Base-by-base conservation (phyloP, 169 alveolate species). In the Plasmodium vivax region DNA sequence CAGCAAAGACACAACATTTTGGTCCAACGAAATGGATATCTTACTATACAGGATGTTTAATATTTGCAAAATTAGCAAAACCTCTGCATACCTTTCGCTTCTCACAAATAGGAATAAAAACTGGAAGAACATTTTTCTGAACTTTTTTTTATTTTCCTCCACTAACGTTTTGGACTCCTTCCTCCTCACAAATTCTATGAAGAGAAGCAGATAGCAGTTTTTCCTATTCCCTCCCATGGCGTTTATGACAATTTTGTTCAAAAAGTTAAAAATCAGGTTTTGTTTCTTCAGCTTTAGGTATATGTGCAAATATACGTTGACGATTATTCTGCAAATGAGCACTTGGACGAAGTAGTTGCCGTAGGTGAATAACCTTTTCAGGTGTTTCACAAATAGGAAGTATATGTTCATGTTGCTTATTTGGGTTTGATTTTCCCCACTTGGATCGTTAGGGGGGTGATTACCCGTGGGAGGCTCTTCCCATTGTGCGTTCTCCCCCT, bases 291-390 rank as follows among this genome's bases (percentile, higher is more conserved):
- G 75, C 75, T 92, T 92, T 82, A 92, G n/a, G 58, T 92, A 92
- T 32, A 92, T 92, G 41, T 92, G 95, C n/a, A 92, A 51, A 51
- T 92, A 92, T 3, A 92, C 85, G 73, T 92, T 92, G 58, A 82
- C 85, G 16, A 92, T 34, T 43, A 92, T 92, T 82, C 95, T 81
- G 41, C 92, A 92, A 34, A 92, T 75, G 27, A 92, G 71, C 38
- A 72, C 84, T 43, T 92, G 95, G 45, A 92, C 85, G 77, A 92
- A 92, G 58, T 92, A 92, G 47, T 92, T 92, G 16, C 92, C 95
- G 32, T 73, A 72, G 2, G 10, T 92, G 19, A 92, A 56, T 72
- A 92, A 82, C 79, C 82, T 92, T 79, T 92, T 82, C 34, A 92
- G 83, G 56, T 82, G 77, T 30, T 43, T 56, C 43, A 82, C 54